A percentile compares a stretch with the other conserved stretches of the same genome.
Evolutionary conservation across 1,284 basidiomycete species (phyloP).

Genomic region (Peniophora sp.): DNA sequence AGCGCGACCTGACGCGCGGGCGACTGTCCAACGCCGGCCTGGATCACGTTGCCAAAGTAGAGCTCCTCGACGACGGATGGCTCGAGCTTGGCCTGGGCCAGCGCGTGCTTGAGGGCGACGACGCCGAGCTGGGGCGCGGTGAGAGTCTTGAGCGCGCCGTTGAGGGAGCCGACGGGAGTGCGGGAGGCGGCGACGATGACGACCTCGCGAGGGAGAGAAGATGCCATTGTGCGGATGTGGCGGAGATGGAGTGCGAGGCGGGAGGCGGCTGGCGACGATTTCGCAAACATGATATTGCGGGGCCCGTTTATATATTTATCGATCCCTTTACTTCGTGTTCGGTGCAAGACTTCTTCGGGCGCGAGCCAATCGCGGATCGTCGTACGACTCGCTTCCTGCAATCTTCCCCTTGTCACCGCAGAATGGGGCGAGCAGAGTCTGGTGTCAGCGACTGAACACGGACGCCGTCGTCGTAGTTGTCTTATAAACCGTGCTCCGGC

Average conservation of each 20-base stretch:
- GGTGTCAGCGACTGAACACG: no score
- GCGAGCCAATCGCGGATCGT: no score
- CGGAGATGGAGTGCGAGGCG: slow-evolving; percentile 17
- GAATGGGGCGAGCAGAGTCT: no score
- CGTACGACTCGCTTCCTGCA: no score
- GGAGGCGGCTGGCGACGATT: neutral
- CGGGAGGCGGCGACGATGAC: slow-evolving; percentile 94
- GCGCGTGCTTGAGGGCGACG: slow-evolving; percentile 85
- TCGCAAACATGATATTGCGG: no score
- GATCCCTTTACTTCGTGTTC: no score
- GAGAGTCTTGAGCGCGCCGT: slow-evolving; percentile 82
- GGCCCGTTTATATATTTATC: no score
- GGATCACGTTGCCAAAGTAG: slow-evolving; percentile 95
- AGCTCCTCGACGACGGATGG: slow-evolving; percentile 86
- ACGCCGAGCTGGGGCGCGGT: slow-evolving; percentile 89
- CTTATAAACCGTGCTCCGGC: no score
- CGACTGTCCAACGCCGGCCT: slow-evolving; percentile 92
- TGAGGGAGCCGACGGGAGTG: slow-evolving; percentile 92
- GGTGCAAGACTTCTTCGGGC: no score
- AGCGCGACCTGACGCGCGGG: slow-evolving; percentile 95
- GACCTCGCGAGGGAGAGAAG: slow-evolving; percentile 53
- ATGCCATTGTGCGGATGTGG: slow-evolving; percentile 30
- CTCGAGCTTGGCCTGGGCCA: slow-evolving; percentile 75
- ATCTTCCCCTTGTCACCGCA: no score
- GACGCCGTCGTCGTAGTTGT: no score